Conservation (phyloP, 2,329 filamentous ascomycete genomes). For the Colletotrichum cordylinicola region DNA sequence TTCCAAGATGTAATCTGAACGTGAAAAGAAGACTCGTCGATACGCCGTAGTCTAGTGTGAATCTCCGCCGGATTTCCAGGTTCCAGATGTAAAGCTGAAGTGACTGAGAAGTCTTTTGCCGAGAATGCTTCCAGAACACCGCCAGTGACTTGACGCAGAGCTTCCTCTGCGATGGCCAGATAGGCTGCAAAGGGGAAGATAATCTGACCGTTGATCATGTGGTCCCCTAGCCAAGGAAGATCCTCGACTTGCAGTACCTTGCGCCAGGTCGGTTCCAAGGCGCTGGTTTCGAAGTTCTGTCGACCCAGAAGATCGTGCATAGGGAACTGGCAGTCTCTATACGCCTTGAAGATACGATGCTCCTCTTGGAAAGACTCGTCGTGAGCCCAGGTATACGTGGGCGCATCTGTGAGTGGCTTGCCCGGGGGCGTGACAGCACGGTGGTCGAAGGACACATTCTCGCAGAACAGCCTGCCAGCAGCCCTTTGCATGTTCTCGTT, state of each 20-base stretch:
- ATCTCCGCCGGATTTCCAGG: slow-evolving; percentile 33
- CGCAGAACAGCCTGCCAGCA: neutral
- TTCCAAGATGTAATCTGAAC: slow-evolving; percentile 34
- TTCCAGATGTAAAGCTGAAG: slow-evolving; percentile 34
- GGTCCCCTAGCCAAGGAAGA: neutral
- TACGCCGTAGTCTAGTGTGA: slow-evolving; percentile 32
- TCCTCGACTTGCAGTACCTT: neutral
- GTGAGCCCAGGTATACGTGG: neutral
- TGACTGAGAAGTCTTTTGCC: slow-evolving; percentile 29
- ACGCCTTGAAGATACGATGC: neutral
- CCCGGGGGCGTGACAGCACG: neutral
- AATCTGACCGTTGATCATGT: neutral
- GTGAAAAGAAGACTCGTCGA: slow-evolving; percentile 35
- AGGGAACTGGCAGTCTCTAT: neutral
- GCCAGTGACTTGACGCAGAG: neutral
- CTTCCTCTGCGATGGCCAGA: neutral
- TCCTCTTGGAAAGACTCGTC: neutral
- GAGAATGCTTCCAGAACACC: slow-evolving; percentile 27
- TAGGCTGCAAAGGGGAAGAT: neutral
- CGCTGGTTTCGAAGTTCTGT: neutral
- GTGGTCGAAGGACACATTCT: neutral
- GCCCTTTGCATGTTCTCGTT: neutral
- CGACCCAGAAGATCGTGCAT: neutral
- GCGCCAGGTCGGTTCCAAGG: neutral
- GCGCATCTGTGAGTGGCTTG: neutral